Conservation (phyloP, 208 protist species). For the Leishmania gerbilli region DNA sequence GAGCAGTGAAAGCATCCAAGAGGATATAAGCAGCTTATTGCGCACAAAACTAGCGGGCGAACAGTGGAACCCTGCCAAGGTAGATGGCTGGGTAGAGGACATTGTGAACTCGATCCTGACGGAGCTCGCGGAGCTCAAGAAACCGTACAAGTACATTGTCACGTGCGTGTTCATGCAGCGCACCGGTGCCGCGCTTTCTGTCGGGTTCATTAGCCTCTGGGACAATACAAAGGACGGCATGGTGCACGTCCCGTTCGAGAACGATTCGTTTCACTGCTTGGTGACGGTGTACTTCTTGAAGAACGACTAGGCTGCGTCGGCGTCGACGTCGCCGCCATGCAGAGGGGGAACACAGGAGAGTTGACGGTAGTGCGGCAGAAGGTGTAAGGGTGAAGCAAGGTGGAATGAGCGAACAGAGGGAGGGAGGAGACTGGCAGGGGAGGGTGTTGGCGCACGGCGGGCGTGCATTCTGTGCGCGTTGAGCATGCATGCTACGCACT, state of each 20-base stretch:
- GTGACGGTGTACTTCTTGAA: conserved; percentile 92
- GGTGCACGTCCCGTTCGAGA: conserved; percentile 88
- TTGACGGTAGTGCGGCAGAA: not conserved
- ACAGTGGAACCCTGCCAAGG: conserved; percentile 82
- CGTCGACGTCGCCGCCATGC: not conserved
- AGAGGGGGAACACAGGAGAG: not conserved
- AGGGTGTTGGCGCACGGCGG: not conserved
- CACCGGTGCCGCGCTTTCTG: conserved; percentile 89
- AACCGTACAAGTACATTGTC: conserved; percentile 94
- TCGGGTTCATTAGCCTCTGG: conserved; percentile 90
- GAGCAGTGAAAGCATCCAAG: conserved; percentile 84
- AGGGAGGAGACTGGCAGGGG: not conserved
- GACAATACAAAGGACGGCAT: conserved; percentile 93
- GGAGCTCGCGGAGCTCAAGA: conserved; percentile 87
- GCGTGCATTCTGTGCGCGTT: not conserved
- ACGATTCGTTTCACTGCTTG: conserved; percentile 80
- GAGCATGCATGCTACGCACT: not conserved
- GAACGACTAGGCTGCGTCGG: conserved; percentile 51
- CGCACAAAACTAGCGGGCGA: conserved; percentile 71
- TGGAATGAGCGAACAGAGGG: not conserved
- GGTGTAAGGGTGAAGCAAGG: not conserved
- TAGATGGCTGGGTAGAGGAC: conserved; percentile 84
- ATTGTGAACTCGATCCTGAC: conserved; percentile 76
- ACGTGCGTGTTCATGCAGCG: conserved; percentile 92
- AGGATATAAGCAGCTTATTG: conserved; percentile 67